phyloP scores from a whole-genome alignment of 306 rosid genomes.

The Citrullus amarus region DNA sequence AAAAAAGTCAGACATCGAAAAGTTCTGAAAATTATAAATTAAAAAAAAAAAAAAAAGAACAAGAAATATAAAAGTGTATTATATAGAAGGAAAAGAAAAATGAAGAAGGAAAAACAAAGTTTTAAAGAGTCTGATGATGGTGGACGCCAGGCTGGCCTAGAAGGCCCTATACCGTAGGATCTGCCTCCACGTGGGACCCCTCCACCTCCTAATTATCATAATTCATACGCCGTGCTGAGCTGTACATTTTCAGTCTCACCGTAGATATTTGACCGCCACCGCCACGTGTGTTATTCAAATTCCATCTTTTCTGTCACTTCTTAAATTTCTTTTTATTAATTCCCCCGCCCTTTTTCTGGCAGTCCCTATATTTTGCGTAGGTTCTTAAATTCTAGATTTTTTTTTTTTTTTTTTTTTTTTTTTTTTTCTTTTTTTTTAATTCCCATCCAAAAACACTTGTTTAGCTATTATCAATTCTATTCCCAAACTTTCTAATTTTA shows the following conservation, averaged over 20 bases:
- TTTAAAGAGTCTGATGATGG: background rate
- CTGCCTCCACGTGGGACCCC: background rate
- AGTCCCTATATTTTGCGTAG: no score
- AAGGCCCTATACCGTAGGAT: background rate
- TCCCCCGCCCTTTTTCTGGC: no score
- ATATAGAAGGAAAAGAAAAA: background rate
- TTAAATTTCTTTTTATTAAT: no score
- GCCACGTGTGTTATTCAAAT: background rate
- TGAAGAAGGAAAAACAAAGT: background rate
- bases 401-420: no score
- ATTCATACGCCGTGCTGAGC: background rate
- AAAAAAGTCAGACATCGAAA: no score
- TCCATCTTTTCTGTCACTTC: background rate
- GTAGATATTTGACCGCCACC: background rate
- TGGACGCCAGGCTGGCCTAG: constrained; percentile 11
- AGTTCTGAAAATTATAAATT: no score
- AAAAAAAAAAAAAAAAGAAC: no score
- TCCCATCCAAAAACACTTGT: no score
- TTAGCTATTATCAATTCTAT: no score
- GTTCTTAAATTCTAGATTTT: no score
- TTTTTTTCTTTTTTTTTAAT: no score
- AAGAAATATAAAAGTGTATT: background rate
- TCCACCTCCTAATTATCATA: background rate
- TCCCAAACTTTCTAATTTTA: no score
- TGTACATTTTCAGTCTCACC: background rate